Conservation (phyloP, 257 asterid species). For the Solanum clarkiae region DNA sequence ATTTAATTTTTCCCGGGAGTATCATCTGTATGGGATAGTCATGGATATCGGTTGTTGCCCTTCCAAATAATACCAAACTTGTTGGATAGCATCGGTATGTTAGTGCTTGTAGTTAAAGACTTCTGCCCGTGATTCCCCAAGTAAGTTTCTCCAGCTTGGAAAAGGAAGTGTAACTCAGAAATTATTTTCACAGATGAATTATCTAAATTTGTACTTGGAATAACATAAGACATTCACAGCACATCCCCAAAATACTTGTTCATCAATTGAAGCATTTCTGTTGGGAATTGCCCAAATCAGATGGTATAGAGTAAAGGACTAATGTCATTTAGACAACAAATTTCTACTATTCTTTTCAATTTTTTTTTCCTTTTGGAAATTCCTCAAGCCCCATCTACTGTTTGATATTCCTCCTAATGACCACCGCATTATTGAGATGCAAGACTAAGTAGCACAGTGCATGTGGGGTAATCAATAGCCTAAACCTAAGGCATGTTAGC, state of each 20-base stretch:
- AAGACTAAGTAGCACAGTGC: not conserved
- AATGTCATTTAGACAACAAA: not conserved
- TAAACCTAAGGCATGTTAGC: not conserved
- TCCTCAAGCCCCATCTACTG: not conserved
- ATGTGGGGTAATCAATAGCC: not conserved
- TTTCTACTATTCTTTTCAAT: not conserved
- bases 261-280: not conserved
- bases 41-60: not conserved
- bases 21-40: not conserved
- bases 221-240: not conserved
- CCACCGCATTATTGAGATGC: not conserved
- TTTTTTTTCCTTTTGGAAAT: not conserved
- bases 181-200: not conserved
- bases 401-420: not conserved
- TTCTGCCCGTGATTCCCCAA: not conserved
- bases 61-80: constrained; percentile 4
- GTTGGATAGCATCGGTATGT: not conserved
- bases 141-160: not conserved
- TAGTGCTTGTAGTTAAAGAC: not conserved
- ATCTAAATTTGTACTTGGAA: not conserved
- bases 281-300: not conserved
- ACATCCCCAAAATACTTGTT: not conserved
- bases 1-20: not conserved
- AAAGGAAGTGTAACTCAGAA: not conserved
- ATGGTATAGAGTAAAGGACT: too few species aligned